Evolutionary conservation across 768 basidiomycete genomes (phyloP), one percentile per base, ranked within the genome.

Genomic region (Podaxis sp.): DNA sequence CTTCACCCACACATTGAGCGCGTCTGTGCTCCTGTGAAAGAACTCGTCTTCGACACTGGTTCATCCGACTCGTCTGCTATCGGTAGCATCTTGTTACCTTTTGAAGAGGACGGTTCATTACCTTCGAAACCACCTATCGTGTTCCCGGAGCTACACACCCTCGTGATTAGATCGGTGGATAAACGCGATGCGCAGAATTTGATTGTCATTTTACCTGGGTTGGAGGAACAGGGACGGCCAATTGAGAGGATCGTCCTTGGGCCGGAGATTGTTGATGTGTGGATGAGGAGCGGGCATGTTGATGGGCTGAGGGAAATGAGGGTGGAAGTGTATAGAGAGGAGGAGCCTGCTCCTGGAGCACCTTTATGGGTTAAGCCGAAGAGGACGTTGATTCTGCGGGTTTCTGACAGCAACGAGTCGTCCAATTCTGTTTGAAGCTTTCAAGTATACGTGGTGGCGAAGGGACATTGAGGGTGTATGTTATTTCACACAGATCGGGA

Each of bases 21-120:
- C 3, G 48, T 47, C 18, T 61, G 59, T 27, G 5, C 23, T 5
- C 32, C 13, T 4, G 25, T 48, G 18, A 36, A 38, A 55, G 59
- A 61, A 38, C 42, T 61, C 35, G 18, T 61, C 7, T 55, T 61
- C 55, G 59, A 61, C 23, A 61, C 59, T 13, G 59, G 52, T 47
- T 52, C 46, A 4, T 61, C 59, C 32, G 59, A 61, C 3, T 54
- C 44, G 21, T 54, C 53, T 3, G 59, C 53, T 55, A 44, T 61
- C 10, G 59, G 52, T 14, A 61, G 59, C 36, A 35, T 61, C 13
- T 28, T 61, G 10, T 38, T 61, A 5, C 59, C 59, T 14, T 28
- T 55, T n/a, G 53, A 53, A 2, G 42, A 37, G 11, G 44, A 54
- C 18, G 50, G 59, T 3, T 32, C 28, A 1, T n/a, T 53, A 35